A percentile compares a stretch with the other conserved stretches of the same genome.
Evolutionary conservation across 306 rosid genomes (phyloP).

Genomic region (Trifolium pratense): DNA sequence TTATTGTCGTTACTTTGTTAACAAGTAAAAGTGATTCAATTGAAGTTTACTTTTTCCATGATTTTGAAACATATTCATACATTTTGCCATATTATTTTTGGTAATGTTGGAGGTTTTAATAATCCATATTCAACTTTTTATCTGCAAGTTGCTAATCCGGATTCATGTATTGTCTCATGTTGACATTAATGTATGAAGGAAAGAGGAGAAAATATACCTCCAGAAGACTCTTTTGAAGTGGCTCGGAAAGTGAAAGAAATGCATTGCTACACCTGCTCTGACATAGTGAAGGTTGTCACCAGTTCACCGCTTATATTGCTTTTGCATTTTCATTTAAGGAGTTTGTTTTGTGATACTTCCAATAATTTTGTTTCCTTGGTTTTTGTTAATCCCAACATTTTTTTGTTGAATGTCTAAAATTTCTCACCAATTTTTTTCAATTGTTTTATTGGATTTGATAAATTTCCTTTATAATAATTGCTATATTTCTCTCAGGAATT

Average conservation of each 20-base stretch:
- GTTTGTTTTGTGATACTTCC: conserved; percentile 23
- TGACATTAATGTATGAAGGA: conserved; percentile 64
- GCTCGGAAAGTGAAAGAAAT: conserved; percentile 97
- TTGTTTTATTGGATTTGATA: conserved; percentile 22
- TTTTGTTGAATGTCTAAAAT: conserved; percentile 14
- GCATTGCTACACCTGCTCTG: conserved; percentile 95
- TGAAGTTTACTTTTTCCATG: conserved; percentile 2
- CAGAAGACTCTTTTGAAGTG: conserved; percentile 96
- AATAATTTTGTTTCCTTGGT: conserved; percentile 8
- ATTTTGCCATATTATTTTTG: conserved; percentile 1
- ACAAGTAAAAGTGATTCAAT: not conserved
- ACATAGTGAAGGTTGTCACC: conserved; percentile 88
- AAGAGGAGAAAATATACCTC: conserved; percentile 98
- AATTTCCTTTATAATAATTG: conserved; percentile 34
- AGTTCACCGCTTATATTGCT: conserved; percentile 9
- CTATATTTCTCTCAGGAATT: conserved; percentile 64
- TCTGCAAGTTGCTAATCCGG: conserved; percentile 25
- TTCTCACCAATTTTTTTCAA: conserved; percentile 1
- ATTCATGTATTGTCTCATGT: conserved; percentile 42
- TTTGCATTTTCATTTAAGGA: conserved; percentile 30
- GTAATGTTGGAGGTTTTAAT: conserved; percentile 16
- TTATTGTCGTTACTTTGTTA: conserved; percentile 1
- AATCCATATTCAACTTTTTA: conserved; percentile 30
- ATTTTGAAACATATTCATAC: conserved; percentile 16
- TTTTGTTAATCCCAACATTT: conserved; percentile 31